A percentile compares a stretch with the other conserved stretches of the same genome.
phyloP scores from a whole-genome alignment of 805 yeast genomes.

The Wickerhamomyces strasburgensis region DNA sequence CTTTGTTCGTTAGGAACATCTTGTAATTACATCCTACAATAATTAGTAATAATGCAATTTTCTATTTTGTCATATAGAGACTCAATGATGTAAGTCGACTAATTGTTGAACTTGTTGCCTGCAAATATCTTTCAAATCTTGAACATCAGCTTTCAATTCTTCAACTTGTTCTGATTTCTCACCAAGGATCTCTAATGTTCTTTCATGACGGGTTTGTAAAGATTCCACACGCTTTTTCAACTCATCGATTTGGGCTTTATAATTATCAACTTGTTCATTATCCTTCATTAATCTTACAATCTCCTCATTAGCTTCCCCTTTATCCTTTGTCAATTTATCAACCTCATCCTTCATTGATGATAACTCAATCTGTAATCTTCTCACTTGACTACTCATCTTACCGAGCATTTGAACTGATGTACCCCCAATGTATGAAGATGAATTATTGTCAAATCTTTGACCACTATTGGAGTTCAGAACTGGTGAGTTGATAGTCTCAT shows the following conservation, averaged over 20 bases:
- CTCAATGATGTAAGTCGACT: slow-evolving; percentile 59
- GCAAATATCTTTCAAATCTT: slow-evolving; percentile 81
- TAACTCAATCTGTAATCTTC: slow-evolving; percentile 77
- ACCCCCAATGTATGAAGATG: slow-evolving; percentile 22
- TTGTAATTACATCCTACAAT: too few relatives aligned
- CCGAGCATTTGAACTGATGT: slow-evolving; percentile 59
- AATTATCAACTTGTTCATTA: slow-evolving; percentile 38
- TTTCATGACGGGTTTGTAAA: slow-evolving; percentile 35
- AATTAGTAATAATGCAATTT: background rate
- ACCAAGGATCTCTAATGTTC: slow-evolving; percentile 68
- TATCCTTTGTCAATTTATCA: slow-evolving; percentile 46
- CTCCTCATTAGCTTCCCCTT: slow-evolving; percentile 64
- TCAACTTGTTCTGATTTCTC: slow-evolving; percentile 83
- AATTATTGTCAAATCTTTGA: slow-evolving; percentile 5
- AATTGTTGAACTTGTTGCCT: slow-evolving; percentile 82
- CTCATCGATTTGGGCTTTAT: slow-evolving; percentile 33
- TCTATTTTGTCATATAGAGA: background rate
- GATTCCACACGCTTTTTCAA: slow-evolving; percentile 31
- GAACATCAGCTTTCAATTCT: slow-evolving; percentile 83
- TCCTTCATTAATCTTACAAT: slow-evolving; percentile 54
- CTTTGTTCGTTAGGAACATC: too few relatives aligned
- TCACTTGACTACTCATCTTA: slow-evolving; percentile 69
- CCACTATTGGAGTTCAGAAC: slow-evolving; percentile 15
- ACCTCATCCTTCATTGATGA: slow-evolving; percentile 60
- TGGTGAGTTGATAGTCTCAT: slow-evolving; percentile 16